These are phyloP conservation scores for Cucurbita moschata DNA, from an alignment of 306 rosid genomes.

Conservation along the genomic window DNA sequence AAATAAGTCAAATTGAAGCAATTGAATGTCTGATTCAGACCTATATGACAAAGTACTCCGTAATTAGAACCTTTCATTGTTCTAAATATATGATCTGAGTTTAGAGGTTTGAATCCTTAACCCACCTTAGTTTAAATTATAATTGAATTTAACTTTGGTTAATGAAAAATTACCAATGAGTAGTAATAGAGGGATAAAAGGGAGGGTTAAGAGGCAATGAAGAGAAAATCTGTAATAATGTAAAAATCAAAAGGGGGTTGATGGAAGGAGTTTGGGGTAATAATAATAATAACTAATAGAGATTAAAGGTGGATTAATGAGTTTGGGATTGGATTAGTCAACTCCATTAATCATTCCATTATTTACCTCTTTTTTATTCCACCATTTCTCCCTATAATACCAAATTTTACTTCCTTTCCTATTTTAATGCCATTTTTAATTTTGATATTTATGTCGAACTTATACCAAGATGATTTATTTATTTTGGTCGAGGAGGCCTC, in stretches of 20 bases:
- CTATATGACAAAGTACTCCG: no score
- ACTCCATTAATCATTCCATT: neutral
- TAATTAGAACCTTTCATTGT: no score
- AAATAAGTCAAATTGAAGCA: no score
- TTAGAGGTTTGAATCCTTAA: no score
- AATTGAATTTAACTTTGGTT: neutral
- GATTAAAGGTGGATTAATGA: conserved; percentile 4
- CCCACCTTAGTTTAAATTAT: no score
- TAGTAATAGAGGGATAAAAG: neutral
- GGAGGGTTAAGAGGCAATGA: neutral
- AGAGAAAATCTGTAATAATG: neutral
- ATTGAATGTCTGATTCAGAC: no score
- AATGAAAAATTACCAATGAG: neutral
- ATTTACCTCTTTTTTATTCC: neutral
- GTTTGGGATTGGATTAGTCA: neutral
- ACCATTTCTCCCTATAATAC: neutral
- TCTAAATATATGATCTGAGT: no score
- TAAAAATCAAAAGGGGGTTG: neutral
- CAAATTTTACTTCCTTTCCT: neutral
- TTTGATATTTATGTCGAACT: no score
- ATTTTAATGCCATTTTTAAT: neutral
- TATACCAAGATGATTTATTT: no score
- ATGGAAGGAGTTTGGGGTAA: neutral
- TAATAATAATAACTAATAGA: neutral
- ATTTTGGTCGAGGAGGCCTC: no score